phyloP scores from a whole-genome alignment of 129 eudicot genomes.

The Rutidosis leptorrhynchoides region DNA sequence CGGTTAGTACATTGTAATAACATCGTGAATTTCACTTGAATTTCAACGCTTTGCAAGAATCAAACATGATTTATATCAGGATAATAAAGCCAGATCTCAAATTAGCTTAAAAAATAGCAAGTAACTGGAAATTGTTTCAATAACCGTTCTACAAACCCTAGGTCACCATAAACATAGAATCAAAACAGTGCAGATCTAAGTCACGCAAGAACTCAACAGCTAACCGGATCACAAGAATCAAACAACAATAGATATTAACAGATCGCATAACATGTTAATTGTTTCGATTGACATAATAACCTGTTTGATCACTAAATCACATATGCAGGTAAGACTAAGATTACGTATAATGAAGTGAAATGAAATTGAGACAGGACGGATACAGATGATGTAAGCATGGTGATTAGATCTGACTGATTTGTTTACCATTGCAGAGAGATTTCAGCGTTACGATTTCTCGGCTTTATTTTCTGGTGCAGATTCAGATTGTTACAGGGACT shows the following conservation, averaged over 20 bases:
- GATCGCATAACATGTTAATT: conserved; percentile 12
- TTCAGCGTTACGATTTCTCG: conserved; percentile 1
- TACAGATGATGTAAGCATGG: neutral
- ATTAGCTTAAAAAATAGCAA: neutral
- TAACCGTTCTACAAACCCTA: neutral
- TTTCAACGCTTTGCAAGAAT: neutral
- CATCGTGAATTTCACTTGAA: neutral
- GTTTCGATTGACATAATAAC: conserved; percentile 2
- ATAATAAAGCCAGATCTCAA: conserved; percentile 9
- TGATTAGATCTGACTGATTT: neutral
- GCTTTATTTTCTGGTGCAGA: conserved; percentile 31
- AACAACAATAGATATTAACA: conserved; percentile 9
- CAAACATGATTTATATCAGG: neutral
- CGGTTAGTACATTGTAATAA: neutral
- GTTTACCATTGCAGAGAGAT: neutral
- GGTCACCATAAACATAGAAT: conserved; percentile 11
- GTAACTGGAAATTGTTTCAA: conserved; percentile 6
- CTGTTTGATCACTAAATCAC: conserved; percentile 20
- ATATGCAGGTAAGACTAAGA: conserved; percentile 19
- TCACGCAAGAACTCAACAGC: conserved; percentile 4
- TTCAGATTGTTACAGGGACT: conserved; percentile 14
- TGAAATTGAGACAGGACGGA: neutral
- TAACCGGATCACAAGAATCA: conserved; percentile 13
- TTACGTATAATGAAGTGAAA: conserved; percentile 1
- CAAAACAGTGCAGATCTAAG: conserved; percentile 26